Conservation (phyloP, 306 rosid genomes). For the Prunus salicina region DNA sequence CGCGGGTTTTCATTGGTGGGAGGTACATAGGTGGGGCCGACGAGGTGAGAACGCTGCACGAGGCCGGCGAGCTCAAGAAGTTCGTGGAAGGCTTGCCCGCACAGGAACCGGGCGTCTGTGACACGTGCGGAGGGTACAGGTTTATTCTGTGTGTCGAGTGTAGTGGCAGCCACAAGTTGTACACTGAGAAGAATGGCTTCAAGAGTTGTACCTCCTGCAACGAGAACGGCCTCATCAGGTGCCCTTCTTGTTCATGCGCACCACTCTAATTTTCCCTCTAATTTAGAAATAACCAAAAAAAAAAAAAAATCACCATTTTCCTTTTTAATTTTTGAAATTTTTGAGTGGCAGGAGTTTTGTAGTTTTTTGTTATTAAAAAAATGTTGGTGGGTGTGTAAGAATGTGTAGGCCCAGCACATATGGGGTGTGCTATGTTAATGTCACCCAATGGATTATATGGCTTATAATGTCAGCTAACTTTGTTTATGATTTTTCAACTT, state of each 20-base stretch:
- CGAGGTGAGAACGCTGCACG: constrained; percentile 69
- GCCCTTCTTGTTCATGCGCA: constrained; percentile 68
- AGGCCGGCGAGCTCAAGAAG: constrained; percentile 87
- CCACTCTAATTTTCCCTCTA: constrained; percentile 24
- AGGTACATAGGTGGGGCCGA: constrained; percentile 84
- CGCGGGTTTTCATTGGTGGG: constrained; percentile 80
- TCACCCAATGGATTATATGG: not conserved
- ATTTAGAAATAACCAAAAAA: not conserved
- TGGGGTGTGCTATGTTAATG: not conserved
- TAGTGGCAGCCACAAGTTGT: constrained; percentile 74
- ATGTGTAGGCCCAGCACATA: not conserved
- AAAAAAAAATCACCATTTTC: not conserved
- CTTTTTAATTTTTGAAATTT: not conserved
- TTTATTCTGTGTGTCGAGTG: constrained; percentile 76
- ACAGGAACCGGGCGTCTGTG: constrained; percentile 53
- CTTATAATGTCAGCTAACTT: constrained; percentile 1
- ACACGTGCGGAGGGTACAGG: constrained; percentile 65
- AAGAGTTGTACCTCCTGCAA: constrained; percentile 66
- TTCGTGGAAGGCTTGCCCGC: constrained; percentile 72
- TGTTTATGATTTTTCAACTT: not conserved
- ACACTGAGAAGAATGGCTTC: constrained; percentile 64
- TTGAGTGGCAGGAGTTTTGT: not conserved
- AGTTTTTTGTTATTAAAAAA: not conserved
- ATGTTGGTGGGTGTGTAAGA: constrained; percentile 7
- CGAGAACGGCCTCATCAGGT: constrained; percentile 85